Evolutionary conservation across 2,329 filamentous ascomycete species (phyloP), one percentile per base, ranked within the genome.

Genomic region (Westerdykella ornata): DNA sequence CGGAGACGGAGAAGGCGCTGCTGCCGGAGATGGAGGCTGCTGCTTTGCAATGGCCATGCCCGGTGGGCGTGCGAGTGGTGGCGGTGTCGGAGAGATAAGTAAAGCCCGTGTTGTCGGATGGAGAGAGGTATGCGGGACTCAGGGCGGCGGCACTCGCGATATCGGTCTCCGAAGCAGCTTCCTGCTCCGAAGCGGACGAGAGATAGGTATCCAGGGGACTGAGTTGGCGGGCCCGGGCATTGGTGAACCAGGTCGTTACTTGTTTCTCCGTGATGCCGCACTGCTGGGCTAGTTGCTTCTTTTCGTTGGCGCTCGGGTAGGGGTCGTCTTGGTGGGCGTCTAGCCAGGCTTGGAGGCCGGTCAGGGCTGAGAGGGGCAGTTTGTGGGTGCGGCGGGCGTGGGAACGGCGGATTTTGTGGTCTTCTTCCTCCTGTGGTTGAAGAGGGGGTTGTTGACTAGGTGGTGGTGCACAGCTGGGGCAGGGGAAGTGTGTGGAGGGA

Each of bases 191-290:
- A 3, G 38, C 46, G 15, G 47, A 45, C 28, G 22, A 42, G 17
- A 39, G 44, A 38, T 18, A 52, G 40, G 26, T 46, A 28, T 50
- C 52, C 34, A 45, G 26, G 26, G 29, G 46, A 7, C 43, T 57
- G 19, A 64, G 39, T 34, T 54, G 52, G 16, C 60, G 46, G 18
- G 60, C 60, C 35, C 62, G 45, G 3, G 59, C 59, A 35, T 65
- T 64, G 3, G 59, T 63, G 33, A 64, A 62, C 61, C 61, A 64
- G 16, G 61, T 63, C 4, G 46, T 59, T 1, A 64, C 55, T 38
- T 65, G 62, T 35, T 62, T 64, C 41, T 62, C 54, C 0, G 60
- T 60, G 29, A 64, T 62, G 2, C 53, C 53, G 40, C 59, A 64
- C 19, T 54, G 49, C 30, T 55, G 46, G 13, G 61, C 58, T 17